A percentile compares a stretch with the other conserved stretches of the same genome.
Conservation (phyloP, 306 rosid species). For the Cyclanthera cordifolia region DNA sequence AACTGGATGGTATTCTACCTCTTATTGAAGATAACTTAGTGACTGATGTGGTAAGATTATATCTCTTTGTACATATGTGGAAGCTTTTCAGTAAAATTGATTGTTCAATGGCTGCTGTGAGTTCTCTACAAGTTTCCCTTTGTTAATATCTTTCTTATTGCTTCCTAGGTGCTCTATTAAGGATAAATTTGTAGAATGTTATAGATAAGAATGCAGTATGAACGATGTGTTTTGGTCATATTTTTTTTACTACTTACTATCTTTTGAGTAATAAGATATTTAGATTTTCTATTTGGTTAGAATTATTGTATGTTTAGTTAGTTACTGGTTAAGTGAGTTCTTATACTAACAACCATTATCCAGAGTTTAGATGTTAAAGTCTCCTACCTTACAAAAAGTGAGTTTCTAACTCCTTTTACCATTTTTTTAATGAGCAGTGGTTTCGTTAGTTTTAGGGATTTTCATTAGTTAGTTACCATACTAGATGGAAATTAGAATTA, state of each 20-base stretch:
- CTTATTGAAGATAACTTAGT: conserved; percentile 46
- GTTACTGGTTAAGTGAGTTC: neutral
- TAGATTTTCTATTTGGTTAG: neutral
- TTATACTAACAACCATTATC: too few species aligned
- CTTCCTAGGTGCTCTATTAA: neutral
- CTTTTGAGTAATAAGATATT: neutral
- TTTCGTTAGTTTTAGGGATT: neutral
- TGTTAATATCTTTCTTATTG: neutral
- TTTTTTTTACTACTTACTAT: neutral
- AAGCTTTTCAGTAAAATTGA: conserved; percentile 1
- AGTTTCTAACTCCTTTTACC: neutral
- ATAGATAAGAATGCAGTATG: neutral
- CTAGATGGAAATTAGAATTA: neutral
- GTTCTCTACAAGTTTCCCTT: neutral
- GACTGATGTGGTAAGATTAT: conserved; percentile 60
- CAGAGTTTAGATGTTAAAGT: too few species aligned
- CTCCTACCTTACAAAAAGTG: too few species aligned
- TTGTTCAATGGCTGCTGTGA: neutral
- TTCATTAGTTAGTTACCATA: neutral
- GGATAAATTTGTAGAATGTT: neutral
- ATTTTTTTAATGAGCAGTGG: neutral
- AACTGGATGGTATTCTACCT: conserved; percentile 67
- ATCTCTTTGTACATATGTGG: neutral
- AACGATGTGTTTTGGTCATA: neutral
- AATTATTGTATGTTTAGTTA: neutral